Conservation (phyloP, 2,329 filamentous ascomycete species). For the Hypoxylon sp. region DNA sequence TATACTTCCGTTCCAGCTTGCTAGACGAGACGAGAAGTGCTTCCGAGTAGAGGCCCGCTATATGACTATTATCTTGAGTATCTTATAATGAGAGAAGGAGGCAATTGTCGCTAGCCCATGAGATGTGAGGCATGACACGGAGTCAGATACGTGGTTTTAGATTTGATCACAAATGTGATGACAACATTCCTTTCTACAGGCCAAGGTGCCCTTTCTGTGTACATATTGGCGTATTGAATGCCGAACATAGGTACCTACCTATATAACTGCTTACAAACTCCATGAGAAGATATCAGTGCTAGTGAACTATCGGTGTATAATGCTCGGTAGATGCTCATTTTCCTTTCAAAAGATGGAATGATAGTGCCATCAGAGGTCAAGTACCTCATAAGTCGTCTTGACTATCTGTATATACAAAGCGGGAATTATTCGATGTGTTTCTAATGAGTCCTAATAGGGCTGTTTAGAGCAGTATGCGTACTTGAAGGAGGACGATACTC, state of each 20-base stretch:
- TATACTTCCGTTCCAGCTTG: slow-evolving; percentile 27
- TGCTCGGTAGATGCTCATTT: not conserved
- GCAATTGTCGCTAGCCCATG: too few species aligned
- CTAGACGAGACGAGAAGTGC: not conserved
- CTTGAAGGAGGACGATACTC: not conserved
- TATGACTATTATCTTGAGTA: not conserved
- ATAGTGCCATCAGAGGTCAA: too few species aligned
- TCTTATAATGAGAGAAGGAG: too few species aligned
- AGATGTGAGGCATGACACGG: too few species aligned
- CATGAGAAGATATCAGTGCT: not conserved
- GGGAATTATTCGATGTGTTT: too few species aligned
- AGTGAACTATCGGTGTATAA: not conserved
- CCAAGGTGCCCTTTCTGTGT: not conserved
- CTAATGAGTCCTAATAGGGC: too few species aligned
- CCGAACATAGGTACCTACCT: too few species aligned
- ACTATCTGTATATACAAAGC: too few species aligned
- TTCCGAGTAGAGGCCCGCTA: not conserved
- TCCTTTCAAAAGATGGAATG: not conserved
- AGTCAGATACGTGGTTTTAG: not conserved
- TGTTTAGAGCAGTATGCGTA: too few species aligned
- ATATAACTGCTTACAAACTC: too few species aligned
- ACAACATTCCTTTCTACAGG: not conserved
- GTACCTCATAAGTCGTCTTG: too few species aligned
- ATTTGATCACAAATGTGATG: not conserved
- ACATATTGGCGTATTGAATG: slow-evolving; percentile 1